Conservation (phyloP, 305 asterid species). For the Fraxinus albicans region DNA sequence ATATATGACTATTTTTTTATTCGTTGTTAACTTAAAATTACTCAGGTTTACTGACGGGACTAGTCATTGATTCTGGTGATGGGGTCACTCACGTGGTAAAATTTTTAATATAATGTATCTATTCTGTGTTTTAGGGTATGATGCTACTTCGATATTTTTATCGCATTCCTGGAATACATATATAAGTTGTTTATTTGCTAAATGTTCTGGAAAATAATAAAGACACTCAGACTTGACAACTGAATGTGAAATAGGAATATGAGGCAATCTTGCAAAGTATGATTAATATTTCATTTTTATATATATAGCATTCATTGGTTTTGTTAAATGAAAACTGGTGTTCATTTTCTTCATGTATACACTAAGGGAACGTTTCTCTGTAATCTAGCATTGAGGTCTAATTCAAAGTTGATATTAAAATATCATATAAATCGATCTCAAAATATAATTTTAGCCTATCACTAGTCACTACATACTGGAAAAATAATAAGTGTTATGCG, state of each 20-base stretch:
- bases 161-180: not conserved
- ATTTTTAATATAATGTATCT: constrained; percentile 15
- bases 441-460: not conserved
- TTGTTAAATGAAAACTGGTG: not conserved
- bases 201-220: constrained; percentile 12
- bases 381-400: not conserved
- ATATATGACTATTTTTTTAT: constrained; percentile 23
- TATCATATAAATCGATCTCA: not conserved
- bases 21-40: constrained; percentile 24
- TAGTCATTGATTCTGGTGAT: constrained; percentile 94
- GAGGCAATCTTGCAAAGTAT: not conserved
- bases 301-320: not conserved
- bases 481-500: not conserved
- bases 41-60: constrained; percentile 93
- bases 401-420: not conserved
- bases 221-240: not conserved
- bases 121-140: constrained; percentile 18
- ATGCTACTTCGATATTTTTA: not conserved
- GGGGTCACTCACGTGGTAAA: constrained; percentile 98
- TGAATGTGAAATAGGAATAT: not conserved
- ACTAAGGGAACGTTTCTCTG: not conserved
- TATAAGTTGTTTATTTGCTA: constrained; percentile 13
- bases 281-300: not conserved
- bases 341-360: not conserved
- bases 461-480: not conserved